Base-by-base conservation (phyloP, 2,329 filamentous ascomycete genomes). In the Trichoderma simmonsii region DNA sequence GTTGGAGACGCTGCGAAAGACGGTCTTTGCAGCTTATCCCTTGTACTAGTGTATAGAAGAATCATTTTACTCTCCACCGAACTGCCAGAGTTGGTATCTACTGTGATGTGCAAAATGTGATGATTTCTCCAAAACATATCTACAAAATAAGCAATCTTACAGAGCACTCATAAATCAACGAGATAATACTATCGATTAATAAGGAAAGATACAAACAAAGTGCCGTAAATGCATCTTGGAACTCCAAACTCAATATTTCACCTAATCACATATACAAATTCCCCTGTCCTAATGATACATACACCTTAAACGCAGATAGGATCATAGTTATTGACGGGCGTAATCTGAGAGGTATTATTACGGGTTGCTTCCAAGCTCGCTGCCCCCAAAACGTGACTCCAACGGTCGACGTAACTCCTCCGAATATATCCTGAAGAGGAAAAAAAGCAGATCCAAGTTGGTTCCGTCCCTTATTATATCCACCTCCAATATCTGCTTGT, bases 41-140 rank as follows among this genome's bases (percentile, higher is more conserved):
- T 76, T 81, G 80, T 81, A 81, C 74, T 78, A 80, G 78, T 82
- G 80, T 81, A 81, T 81, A 82, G 78, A 82, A 77, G 78, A 82
- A 77, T 74, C 74, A 59, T 73, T 75, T 75, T 71, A 71, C 72
- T 70, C 72, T 62, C 62, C 69, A 67, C 39, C 21, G 12, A 59
- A 59, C 5, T 4, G 64, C 32, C 11, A 32, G 15, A 18, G 28
- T 12, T 32, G 9, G 6, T n/a, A 26, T 36, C 24, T 63, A 24
- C 28, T 3, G 64, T 59, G 51, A 67, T 30, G n/a, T 51, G n/a
- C 11, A 26, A 63, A 48, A 18, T 30, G 26, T 30, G 36, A 4
- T 6, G n/a, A 24, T 12, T 12, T 51, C 43, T 21, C 43, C 9
- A 8, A 43, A 43, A 43, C 15, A n/a, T 9, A 43, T 18, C 15